Conservation (phyloP, 495 filamentous ascomycete genomes). For the Recurvomyces mirabilis region DNA sequence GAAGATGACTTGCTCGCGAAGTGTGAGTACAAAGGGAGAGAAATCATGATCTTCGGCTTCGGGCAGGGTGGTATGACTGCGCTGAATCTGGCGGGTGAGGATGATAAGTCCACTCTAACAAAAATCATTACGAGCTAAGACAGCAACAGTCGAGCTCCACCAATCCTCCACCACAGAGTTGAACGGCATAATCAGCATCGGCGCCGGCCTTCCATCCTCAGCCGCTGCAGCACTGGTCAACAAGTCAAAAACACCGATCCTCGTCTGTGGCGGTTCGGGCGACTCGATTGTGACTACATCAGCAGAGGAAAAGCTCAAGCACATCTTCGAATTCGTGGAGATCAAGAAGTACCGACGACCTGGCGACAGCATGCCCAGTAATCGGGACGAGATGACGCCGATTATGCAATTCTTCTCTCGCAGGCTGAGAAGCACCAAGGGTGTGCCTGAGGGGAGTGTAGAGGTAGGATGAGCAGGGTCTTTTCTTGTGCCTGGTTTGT, state of each 20-base stretch:
- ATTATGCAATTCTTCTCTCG: slow-evolving; percentile 88
- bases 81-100: slow-evolving; percentile 40
- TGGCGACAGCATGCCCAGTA: slow-evolving; percentile 75
- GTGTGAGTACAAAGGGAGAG: slow-evolving; percentile 57
- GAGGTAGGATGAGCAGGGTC: slow-evolving; percentile 34
- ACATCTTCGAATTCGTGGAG: slow-evolving; percentile 60
- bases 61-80: slow-evolving; percentile 81
- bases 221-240: slow-evolving; percentile 30
- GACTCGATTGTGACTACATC: slow-evolving; percentile 51
- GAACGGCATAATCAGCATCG: slow-evolving; percentile 64
- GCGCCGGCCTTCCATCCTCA: slow-evolving; percentile 50
- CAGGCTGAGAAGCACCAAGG: slow-evolving; percentile 53
- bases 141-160: slow-evolving; percentile 8
- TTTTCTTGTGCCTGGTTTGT: too few species aligned
- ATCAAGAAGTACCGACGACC: slow-evolving; percentile 60
- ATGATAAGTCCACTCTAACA: slow-evolving; percentile 20
- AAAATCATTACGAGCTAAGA: neutral
- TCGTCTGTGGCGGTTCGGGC: slow-evolving; percentile 58
- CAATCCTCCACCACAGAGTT: slow-evolving; percentile 23
- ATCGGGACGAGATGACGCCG: slow-evolving; percentile 76
- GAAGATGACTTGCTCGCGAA: slow-evolving; percentile 47
- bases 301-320: slow-evolving; percentile 49
- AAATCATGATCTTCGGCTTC: slow-evolving; percentile 72
- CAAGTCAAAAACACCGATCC: slow-evolving; percentile 58
- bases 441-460: slow-evolving; percentile 49